Evolutionary conservation across 192 early-diverging fungal species (phyloP).

Genomic region (Podila horticola): DNA sequence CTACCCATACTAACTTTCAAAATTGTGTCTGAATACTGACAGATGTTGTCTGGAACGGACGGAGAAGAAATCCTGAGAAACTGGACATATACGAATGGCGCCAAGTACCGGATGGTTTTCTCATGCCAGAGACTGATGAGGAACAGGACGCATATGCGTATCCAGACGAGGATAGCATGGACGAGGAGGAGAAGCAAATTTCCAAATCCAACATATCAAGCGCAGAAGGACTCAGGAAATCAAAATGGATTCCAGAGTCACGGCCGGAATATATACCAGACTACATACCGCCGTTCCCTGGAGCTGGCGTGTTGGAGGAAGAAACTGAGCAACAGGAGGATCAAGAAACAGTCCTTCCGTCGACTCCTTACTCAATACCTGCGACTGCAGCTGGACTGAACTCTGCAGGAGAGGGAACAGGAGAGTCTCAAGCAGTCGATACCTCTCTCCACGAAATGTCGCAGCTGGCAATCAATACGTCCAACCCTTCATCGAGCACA

Average conservation of each 20-base stretch:
- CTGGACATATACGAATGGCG: constrained; percentile 45
- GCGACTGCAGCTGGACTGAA: constrained; percentile 19
- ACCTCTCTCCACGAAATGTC: neutral
- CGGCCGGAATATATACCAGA: constrained; percentile 47
- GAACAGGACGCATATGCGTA: constrained; percentile 48
- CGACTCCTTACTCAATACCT: neutral
- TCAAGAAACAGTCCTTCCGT: neutral
- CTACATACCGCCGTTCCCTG: constrained; percentile 48
- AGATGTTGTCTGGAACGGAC: constrained; percentile 38
- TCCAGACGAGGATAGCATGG: constrained; percentile 20
- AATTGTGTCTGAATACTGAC: neutral
- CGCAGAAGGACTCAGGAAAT: neutral
- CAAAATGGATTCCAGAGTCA: constrained; percentile 28
- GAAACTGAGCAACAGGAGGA: constrained; percentile 1
- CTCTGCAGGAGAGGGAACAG: neutral
- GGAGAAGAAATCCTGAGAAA: constrained; percentile 12
- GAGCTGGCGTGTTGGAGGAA: constrained; percentile 7
- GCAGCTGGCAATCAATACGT: constrained; percentile 3
- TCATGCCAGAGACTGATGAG: constrained; percentile 31
- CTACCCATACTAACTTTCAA: neutral
- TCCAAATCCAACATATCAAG: neutral
- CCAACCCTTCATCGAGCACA: neutral
- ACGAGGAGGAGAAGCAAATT: constrained; percentile 3
- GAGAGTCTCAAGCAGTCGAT: neutral
- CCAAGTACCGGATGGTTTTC: constrained; percentile 42